Evolutionary conservation across 495 filamentous ascomycete genomes (phyloP), one percentile per base, ranked within the genome.

Genomic region (Clohesyomyces aquaticus): DNA sequence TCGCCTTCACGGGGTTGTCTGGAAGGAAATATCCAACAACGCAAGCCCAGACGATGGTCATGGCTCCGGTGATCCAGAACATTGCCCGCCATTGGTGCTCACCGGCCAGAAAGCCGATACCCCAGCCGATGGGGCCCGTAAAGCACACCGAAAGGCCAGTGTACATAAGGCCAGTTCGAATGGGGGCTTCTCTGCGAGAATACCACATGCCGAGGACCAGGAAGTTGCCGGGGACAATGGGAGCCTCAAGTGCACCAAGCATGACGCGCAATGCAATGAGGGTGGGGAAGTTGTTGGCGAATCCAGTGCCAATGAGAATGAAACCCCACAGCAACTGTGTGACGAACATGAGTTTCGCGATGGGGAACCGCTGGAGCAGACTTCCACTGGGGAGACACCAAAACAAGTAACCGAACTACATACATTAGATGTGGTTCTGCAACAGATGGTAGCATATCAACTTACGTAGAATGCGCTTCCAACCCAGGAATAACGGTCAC

Each of bases 401-500:
- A 71, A 49, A 68, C 27, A 83, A 71, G 61, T 78, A 87, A 3
- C 85, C 85, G 65, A 87, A 81, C 67, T 87, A 86, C 6, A n/a
- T 21, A 2, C 16, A 0, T 10, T 45, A 41, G 28, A 11, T 25
- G n/a, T 18, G 9, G 16, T 41, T 1, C 27, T 41, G 28, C 1
- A 14, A 4, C 10, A 23, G 23, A 19, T 2, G 3, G 16, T 10
- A n/a, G 23, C 23, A 1, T n/a, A n/a, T n/a, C n/a, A n/a, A 59
- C 55, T 48, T 48, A 86, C 88, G 66, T 93, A 93, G 67, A 92
- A 93, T 23, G 89, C 85, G 0, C 87, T 91, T 41, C 92, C 74
- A 25, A 94, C 78, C 89, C 89, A 94, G 66, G 87, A 72, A 59
- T 87, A 88, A 29, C 74, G 71, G 16, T 78, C 75, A 19, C 80